phyloP scores from a whole-genome alignment of 2,329 filamentous ascomycete species.

The Mariannaea sp. region DNA sequence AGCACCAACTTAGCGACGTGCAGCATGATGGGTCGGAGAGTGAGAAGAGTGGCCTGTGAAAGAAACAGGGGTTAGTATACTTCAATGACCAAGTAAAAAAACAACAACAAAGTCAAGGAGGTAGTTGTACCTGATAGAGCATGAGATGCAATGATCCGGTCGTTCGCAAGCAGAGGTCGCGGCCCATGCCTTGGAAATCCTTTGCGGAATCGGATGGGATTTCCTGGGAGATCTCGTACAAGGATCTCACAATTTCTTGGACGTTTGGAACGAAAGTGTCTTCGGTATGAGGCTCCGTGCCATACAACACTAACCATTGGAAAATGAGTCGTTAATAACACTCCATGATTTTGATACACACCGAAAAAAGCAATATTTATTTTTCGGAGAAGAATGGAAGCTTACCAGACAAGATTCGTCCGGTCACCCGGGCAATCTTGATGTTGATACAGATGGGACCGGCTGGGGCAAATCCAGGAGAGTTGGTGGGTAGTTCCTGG shows the following conservation, averaged over 20 bases:
- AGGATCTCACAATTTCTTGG: slow-evolving; percentile 39
- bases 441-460: slow-evolving; percentile 39
- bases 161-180: slow-evolving; percentile 38
- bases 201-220: slow-evolving; percentile 35
- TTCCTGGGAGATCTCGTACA: slow-evolving; percentile 36
- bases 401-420: slow-evolving; percentile 36
- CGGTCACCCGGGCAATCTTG: slow-evolving; percentile 32
- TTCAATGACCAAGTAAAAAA: not conserved
- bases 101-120: too few species aligned
- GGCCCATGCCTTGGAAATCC: slow-evolving; percentile 29
- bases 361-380: too few species aligned
- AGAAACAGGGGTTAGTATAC: not conserved
- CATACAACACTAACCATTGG: slow-evolving; percentile 37
- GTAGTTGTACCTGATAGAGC: slow-evolving; percentile 38
- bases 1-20: slow-evolving; percentile 39
- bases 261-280: slow-evolving; percentile 40
- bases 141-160: slow-evolving; percentile 41
- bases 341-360: too few species aligned
- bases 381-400: too few species aligned
- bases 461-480: slow-evolving; percentile 38
- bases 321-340: not conserved
- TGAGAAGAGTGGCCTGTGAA: slow-evolving; percentile 38
- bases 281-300: slow-evolving; percentile 38
- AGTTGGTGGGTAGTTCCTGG: slow-evolving; percentile 33
- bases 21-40: slow-evolving; percentile 38